Evolutionary conservation across 129 eudicot genomes (phyloP).

Genomic region (Helichrysum umbraculigerum): DNA sequence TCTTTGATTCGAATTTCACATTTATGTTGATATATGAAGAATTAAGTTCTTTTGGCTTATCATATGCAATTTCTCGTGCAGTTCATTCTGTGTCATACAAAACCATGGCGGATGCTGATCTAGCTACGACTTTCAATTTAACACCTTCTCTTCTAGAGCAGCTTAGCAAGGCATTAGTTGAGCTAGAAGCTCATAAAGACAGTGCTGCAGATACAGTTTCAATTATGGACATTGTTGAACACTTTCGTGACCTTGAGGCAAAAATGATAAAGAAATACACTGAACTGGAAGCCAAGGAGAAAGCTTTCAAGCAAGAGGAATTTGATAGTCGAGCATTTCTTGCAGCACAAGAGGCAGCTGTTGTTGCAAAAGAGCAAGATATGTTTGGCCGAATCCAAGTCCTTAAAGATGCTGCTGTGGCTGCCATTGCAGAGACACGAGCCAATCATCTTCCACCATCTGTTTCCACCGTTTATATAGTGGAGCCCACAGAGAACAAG

Average conservation of each 20-base stretch:
- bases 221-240: constrained; percentile 43
- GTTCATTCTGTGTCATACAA: constrained; percentile 21
- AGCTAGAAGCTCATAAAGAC: constrained; percentile 42
- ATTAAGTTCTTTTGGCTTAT: constrained; percentile 1
- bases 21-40: constrained; percentile 3
- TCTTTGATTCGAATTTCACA: background rate
- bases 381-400: constrained; percentile 55
- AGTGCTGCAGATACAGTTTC: constrained; percentile 28
- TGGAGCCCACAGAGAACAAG: constrained; percentile 33
- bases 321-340: constrained; percentile 29
- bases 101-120: constrained; percentile 42
- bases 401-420: constrained; percentile 60
- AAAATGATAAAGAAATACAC: constrained; percentile 36
- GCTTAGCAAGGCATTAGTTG: constrained; percentile 45
- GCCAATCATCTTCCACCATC: constrained; percentile 34
- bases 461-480: constrained; percentile 29
- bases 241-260: constrained; percentile 46
- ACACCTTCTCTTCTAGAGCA: constrained; percentile 44
- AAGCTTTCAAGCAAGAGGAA: constrained; percentile 45
- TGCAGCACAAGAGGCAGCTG: constrained; percentile 45
- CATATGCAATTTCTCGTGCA: constrained; percentile 28
- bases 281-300: constrained; percentile 45
- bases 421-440: constrained; percentile 44
- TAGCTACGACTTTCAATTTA: constrained; percentile 20
- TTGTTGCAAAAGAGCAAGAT: constrained; percentile 56